These are phyloP conservation scores for Cordyceps tenuipes DNA, from an alignment of 2,329 filamentous ascomycete genomes.

Conservation along the genomic window DNA sequence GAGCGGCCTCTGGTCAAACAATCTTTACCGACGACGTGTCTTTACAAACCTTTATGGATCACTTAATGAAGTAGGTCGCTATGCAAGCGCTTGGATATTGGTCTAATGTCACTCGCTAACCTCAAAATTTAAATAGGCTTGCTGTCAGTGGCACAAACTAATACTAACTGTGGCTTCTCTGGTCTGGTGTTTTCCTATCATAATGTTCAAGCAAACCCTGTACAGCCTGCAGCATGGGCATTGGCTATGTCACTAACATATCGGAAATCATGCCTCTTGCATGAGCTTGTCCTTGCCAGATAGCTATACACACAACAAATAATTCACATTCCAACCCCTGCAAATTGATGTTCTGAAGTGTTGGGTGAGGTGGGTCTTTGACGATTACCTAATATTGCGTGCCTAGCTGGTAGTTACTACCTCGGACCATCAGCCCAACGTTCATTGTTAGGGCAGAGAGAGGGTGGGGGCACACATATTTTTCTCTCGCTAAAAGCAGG, in stretches of 20 bases:
- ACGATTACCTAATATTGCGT: background rate
- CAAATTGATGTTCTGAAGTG: too few species aligned
- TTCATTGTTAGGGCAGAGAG: constrained; percentile 26
- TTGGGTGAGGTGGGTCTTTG: background rate
- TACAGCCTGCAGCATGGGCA: background rate
- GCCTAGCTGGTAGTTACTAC: too few species aligned
- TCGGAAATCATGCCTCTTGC: background rate
- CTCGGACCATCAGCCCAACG: too few species aligned
- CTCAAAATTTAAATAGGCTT: constrained; percentile 30
- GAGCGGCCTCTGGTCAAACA: constrained; percentile 81
- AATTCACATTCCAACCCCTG: background rate
- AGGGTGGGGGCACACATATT: constrained; percentile 26
- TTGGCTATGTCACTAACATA: background rate
- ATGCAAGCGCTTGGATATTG: constrained; percentile 7
- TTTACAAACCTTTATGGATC: constrained; percentile 98
- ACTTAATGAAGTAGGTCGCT: constrained; percentile 85
- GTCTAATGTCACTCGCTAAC: constrained; percentile 13
- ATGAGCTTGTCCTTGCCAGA: background rate
- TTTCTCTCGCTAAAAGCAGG: constrained; percentile 13
- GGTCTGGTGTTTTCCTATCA: background rate
- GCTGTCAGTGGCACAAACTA: constrained; percentile 57
- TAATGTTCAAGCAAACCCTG: background rate
- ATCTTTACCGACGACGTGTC: constrained; percentile 99
- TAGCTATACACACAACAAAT: background rate
- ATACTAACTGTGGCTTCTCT: constrained; percentile 24